Evolutionary conservation across 2,329 filamentous ascomycete species (phyloP), one percentile per base, ranked within the genome.

Genomic region (Ploettnerulaceae sp.): DNA sequence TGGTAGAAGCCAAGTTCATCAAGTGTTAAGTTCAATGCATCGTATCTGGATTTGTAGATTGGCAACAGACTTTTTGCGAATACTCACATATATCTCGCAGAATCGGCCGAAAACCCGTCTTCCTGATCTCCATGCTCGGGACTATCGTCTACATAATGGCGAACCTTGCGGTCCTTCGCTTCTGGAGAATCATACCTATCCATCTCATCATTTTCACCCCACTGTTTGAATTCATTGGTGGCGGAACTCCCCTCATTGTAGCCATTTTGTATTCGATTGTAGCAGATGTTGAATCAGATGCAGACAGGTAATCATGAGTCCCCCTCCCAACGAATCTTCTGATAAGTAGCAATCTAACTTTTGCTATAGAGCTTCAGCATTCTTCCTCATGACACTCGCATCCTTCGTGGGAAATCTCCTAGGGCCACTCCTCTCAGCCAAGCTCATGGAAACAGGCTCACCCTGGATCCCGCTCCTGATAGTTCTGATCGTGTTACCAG

Each of bases 101-200:
- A 18, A 45, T 45, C 15, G 42, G 42, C 5, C 42, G 42, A 6
- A 45, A 38, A 14, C 42, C 42, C 3, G 33, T 45, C 5, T 45
- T 31, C 18, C 18, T 45, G 25, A 28, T 45, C 6, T 38, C 33
- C 2, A 29, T 45, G 42, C 15, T 36, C 6, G 42, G 42, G 2
- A 38, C 34, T 4, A 24, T 21, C 3, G 7, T 45, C 18, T 29
- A 37, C 24, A 20, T 45, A 3, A 14, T 24, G 2, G 34, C 33
- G 4, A 31, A 11, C 3, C 22, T 45, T 35, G 4, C 9, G 3
- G 21, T 45, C 12, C 26, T 45, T 9, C 34, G 34, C 5, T 45
- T 45, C 21, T 45, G 42, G 42, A 33, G 33, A 24, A 25, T 25
- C 7, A 25, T 45, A 8, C 34, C 42, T 5, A 24, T 38, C 6